Percentiles rank a stretch among this genome's conserved stretches.
Evolutionary conservation across 2,329 filamentous ascomycete species (phyloP).

Genomic region (Sclerotiophoma versabilis): DNA sequence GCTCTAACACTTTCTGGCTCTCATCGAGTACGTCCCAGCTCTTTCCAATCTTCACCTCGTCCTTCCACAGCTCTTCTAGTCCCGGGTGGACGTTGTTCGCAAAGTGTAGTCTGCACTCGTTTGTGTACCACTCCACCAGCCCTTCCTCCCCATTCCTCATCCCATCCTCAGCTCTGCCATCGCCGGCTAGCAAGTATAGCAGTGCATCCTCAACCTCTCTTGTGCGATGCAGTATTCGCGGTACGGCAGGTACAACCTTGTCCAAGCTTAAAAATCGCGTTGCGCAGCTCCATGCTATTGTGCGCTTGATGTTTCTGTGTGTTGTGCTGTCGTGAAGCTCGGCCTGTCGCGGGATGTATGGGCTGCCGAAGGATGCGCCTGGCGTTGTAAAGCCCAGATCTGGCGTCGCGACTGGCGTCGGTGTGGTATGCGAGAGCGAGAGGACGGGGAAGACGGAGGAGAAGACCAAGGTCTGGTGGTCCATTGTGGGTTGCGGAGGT

Average conservation of each 20-base stretch:
- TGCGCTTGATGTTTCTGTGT: conserved; percentile 46
- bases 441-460: conserved; percentile 55
- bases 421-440: conserved; percentile 51
- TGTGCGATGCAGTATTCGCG: conserved; percentile 24
- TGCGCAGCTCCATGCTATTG: conserved; percentile 56
- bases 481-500: conserved; percentile 34
- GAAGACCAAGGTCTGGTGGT: conserved; percentile 49
- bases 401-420: conserved; percentile 55
- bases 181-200: conserved; percentile 44
- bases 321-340: conserved; percentile 47
- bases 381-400: conserved; percentile 51
- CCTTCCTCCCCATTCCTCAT: conserved; percentile 32
- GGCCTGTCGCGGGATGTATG: conserved; percentile 29
- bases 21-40: conserved; percentile 45
- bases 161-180: conserved; percentile 39
- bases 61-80: conserved; percentile 40
- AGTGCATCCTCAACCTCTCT: conserved; percentile 48
- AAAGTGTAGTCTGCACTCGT: conserved; percentile 54
- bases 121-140: conserved; percentile 55
- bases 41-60: conserved; percentile 32
- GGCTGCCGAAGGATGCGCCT: conserved; percentile 51
- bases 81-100: conserved; percentile 40
- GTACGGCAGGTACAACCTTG: conserved; percentile 31
- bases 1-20: conserved; percentile 47
- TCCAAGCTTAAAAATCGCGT: conserved; percentile 52